These are phyloP conservation scores for Mycena sp. DNA, from an alignment of 1,284 basidiomycete species.

Conservation along the genomic window DNA sequence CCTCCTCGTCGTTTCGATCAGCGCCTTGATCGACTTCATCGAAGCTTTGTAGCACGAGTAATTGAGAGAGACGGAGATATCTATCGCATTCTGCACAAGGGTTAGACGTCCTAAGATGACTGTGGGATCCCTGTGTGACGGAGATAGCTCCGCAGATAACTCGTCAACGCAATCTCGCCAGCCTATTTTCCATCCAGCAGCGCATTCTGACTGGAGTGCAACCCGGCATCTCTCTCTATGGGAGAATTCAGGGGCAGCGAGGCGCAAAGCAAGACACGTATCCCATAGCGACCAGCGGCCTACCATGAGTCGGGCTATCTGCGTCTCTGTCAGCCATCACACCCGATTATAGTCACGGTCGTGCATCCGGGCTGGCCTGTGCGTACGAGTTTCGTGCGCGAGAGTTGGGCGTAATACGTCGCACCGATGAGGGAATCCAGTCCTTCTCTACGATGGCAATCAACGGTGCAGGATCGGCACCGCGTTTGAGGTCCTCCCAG, in stretches of 20 bases:
- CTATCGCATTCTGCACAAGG: too few species aligned
- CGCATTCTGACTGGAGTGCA: background rate
- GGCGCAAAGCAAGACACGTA: too few species aligned
- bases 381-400: background rate
- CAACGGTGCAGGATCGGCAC: background rate
- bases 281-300: background rate
- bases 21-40: too few species aligned
- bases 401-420: slow-evolving; percentile 12
- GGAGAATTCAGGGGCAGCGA: background rate
- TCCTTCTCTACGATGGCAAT: background rate
- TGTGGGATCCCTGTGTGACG: too few species aligned
- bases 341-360: background rate
- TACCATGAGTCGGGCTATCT: background rate
- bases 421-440: background rate
- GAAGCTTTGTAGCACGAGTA: too few species aligned
- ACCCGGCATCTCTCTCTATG: background rate
- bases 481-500: background rate
- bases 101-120: too few species aligned
- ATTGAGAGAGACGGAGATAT: too few species aligned
- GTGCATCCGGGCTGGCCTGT: background rate
- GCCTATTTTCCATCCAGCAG: background rate
- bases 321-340: background rate
- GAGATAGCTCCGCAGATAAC: too few species aligned
- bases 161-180: background rate
- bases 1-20: too few species aligned